A percentile compares a stretch with the other conserved stretches of the same genome.
phyloP scores from a whole-genome alignment of 257 asterid species.

The Solanum paucissectum region DNA sequence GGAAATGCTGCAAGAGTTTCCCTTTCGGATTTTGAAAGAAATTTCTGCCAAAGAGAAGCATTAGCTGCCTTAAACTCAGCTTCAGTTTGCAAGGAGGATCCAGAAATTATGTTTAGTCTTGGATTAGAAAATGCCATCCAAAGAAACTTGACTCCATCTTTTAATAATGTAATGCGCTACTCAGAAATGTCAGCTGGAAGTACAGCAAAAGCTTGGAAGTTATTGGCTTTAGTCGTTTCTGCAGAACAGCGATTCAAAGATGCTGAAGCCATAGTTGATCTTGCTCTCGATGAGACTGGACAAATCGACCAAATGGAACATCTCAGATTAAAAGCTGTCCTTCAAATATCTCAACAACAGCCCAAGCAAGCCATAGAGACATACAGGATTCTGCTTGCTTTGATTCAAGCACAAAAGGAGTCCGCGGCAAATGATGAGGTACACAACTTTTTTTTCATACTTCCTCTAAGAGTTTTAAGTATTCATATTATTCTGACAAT shows the following conservation, averaged over 20 bases:
- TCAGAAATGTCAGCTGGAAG: conserved; percentile 44
- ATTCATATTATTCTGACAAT: neutral
- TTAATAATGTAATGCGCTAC: conserved; percentile 40
- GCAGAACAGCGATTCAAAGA: conserved; percentile 65
- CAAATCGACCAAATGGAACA: conserved; percentile 57
- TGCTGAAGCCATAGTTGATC: conserved; percentile 65
- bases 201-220: conserved; percentile 60
- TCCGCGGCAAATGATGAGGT: conserved; percentile 19
- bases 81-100: conserved; percentile 27
- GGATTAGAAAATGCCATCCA: conserved; percentile 64
- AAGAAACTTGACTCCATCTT: conserved; percentile 55
- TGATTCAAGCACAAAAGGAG: conserved; percentile 48
- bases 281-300: conserved; percentile 67
- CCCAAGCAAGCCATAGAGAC: conserved; percentile 86
- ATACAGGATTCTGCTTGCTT: conserved; percentile 50
- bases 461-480: neutral
- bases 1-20: conserved; percentile 64
- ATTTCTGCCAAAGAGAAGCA: conserved; percentile 37
- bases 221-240: conserved; percentile 63
- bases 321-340: conserved; percentile 63
- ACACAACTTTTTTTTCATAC: neutral
- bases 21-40: conserved; percentile 50
- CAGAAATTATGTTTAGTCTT: conserved; percentile 43
- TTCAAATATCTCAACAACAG: conserved; percentile 55
- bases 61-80: conserved; percentile 31